Base-by-base conservation (phyloP, 257 asterid genomes). In the Phtheirospermum japonicum region DNA sequence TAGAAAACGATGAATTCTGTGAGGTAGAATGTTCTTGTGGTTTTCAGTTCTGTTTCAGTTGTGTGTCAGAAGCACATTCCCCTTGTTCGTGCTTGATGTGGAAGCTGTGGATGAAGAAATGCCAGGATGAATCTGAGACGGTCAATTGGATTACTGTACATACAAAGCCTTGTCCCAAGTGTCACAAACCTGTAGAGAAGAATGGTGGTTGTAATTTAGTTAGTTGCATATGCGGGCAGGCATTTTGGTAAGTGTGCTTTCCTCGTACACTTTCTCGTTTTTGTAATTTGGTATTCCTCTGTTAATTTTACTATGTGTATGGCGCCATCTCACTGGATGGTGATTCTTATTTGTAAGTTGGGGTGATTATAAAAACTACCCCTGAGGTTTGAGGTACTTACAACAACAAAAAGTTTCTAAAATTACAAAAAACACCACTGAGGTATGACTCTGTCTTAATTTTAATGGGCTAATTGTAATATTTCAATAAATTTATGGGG, bases 11-110 rank as follows among this genome's bases (percentile, higher is more conserved):
- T 72, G 95, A 79, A 63, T 76, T 82, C 55, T 89, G 95, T 53
- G 99, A 93, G 81, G 96, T 93, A 32, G 96, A 93, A 71, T 93
- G 99, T 60, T 87, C 95, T 20, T 93, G 97, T 72, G 95, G 99
- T 58, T 46, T 78, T 45, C 99, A 93, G 76, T 93, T 93, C 70
- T 93, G 99, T 71, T 93, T 93, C 83, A 80, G 84, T 78, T 93
- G 99, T 64, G 77, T 77, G 53, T 85, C 92, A 32, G 96, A 89
- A 77, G 95, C 91, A 37, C 97, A 93, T 80, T 93, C 99, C 17
- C 99, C 99, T 70, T 93, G 99, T 71, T 93, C 96, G 51, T 93
- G 97, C 79, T 59, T 76, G 71, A 89, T 93, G 97, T 93, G 97
- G 96, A 81, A 82, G 67, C 83, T 85, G 59, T 93, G 99, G 99